Base-by-base conservation (phyloP, 148 eudicot genomes). In the Limonium bicolor region DNA sequence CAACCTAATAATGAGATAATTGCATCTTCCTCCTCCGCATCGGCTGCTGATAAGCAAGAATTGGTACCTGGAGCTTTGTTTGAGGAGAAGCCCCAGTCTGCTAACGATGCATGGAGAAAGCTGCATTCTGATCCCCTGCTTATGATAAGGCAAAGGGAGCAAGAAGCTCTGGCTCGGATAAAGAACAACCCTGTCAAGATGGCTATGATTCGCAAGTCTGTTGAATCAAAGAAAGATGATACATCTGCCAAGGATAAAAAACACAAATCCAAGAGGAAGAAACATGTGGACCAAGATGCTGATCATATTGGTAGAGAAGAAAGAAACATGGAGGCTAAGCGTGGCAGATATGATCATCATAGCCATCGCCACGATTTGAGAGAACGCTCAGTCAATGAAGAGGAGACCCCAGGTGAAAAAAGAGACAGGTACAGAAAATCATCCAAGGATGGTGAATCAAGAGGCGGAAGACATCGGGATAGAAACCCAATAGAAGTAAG, bases 31-130 rank as follows among this genome's bases (percentile, higher is more conserved):
- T 42, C 77, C 3, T 20, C 78, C 3, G 45, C 94, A 28, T 43
- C 87, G 15, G 47, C n/a, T n/a, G n/a, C 11, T 23, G 46, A 58
- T 49, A 70, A 59, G 63, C 65, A 85, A 58, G 16, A 86, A 13
- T 48, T 62, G 34, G 69, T 27, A 9, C 94, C 77, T 28, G 97
- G 97, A 56, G 97, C 97, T 35, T 56, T 90, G 38, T 90, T 90
- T 64, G 97, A 90, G 68, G 97, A 84, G 15, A 88, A 88, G 59
- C 85, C 86, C 7, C 97, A 84, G 37, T 90, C 97, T 17, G 83
- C 97, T 25, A 84, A 90, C 59, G 97, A 90, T 75, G 61, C 97
- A 1, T 90, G 97, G 97, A 90, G 97, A 60, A 90, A 90, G 39
- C 93, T 90, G 28, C 95, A 84, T 65, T 63, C 95, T 24, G 97